Conservation (phyloP, 208 protist genomes). For the Leishmania guyanensis region DNA sequence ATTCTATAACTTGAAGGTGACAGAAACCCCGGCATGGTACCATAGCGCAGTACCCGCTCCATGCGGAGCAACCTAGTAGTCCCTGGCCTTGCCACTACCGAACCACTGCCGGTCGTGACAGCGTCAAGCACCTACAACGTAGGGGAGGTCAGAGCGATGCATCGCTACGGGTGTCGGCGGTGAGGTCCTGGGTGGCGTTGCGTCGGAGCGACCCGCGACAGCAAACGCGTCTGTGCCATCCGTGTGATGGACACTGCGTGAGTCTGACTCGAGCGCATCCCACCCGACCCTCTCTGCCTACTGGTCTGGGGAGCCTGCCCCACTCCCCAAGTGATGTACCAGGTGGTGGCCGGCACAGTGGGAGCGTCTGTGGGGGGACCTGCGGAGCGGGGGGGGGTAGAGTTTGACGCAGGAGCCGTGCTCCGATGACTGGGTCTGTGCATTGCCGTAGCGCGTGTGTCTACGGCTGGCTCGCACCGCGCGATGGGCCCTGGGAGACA, state of each 20-base stretch:
- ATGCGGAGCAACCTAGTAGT: not conserved
- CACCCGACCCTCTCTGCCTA: not conserved
- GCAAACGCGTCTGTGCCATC: not conserved
- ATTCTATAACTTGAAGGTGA: not conserved
- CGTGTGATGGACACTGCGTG: not conserved
- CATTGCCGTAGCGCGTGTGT: not conserved
- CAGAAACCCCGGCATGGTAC: not conserved
- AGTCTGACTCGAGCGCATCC: not conserved
- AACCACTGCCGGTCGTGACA: not conserved
- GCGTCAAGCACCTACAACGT: not conserved
- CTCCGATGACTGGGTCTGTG: not conserved
- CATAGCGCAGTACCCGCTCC: not conserved
- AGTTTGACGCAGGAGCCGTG: not conserved
- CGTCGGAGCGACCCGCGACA: not conserved
- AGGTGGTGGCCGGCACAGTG: too few species aligned
- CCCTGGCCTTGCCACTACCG: not conserved
- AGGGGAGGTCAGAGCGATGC: not conserved
- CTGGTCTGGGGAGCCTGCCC: not conserved
- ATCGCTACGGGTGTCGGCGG: not conserved
- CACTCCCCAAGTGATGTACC: too few species aligned
- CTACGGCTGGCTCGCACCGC: not conserved
- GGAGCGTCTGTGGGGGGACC: not conserved
- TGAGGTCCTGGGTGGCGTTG: not conserved
- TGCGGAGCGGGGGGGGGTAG: not conserved
- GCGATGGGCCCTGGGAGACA: not conserved